Percentiles rank a stretch among this genome's conserved stretches.
phyloP scores from a whole-genome alignment of 2,329 filamentous ascomycete genomes.

The Rhynchosporium graminicola region DNA sequence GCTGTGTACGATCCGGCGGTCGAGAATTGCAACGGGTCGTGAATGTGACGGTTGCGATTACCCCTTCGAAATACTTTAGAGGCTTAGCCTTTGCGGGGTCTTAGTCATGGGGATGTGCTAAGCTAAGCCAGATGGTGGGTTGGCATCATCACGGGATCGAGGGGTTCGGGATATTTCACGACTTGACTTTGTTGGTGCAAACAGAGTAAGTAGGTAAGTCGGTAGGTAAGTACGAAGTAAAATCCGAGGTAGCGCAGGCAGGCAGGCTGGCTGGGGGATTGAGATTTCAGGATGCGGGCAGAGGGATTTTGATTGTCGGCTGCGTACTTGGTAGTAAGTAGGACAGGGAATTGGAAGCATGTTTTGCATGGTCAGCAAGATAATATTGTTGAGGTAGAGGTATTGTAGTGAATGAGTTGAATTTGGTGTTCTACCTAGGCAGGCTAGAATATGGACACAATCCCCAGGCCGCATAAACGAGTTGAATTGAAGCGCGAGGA shows the following conservation, averaged over 20 bases:
- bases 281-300: background rate
- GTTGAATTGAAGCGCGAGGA: too few relatives aligned
- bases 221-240: too few relatives aligned
- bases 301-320: background rate
- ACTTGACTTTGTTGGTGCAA: background rate
- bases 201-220: too few relatives aligned
- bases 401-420: too few relatives aligned
- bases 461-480: too few relatives aligned
- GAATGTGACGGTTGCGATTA: slow-evolving; percentile 26
- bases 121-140: too few relatives aligned
- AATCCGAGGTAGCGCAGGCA: background rate
- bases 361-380: too few relatives aligned
- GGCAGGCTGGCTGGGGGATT: background rate
- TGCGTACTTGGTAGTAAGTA: background rate
- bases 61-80: slow-evolving; percentile 26
- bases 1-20: background rate
- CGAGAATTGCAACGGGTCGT: background rate
- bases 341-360: too few relatives aligned
- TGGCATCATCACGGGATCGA: slow-evolving; percentile 20
- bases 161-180: background rate
- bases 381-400: too few relatives aligned
- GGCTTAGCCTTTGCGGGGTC: slow-evolving; percentile 25
- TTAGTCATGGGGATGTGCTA: slow-evolving; percentile 24
- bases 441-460: too few relatives aligned
- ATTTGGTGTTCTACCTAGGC: too few relatives aligned